Evolutionary conservation across 305 asterid genomes (phyloP).

Genomic region (Withania somnifera): DNA sequence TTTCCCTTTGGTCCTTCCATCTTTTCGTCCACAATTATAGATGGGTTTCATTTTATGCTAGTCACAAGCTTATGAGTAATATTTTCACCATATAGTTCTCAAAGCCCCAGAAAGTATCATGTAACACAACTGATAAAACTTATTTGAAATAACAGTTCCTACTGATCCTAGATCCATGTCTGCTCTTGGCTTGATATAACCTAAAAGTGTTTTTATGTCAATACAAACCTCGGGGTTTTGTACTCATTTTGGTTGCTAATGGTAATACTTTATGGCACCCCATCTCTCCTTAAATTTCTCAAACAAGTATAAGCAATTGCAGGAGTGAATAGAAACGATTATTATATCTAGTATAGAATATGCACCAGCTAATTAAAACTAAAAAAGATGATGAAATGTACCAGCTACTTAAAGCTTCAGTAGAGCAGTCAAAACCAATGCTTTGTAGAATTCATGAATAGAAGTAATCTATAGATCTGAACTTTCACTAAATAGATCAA

Average conservation of each 20-base stretch:
- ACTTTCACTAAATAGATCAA: background rate
- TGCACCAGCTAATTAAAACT: background rate
- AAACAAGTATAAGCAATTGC: background rate
- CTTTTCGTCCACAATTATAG: background rate
- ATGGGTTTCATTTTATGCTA: background rate
- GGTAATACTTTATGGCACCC: too few relatives aligned
- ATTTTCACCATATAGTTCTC: background rate
- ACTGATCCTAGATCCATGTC: background rate
- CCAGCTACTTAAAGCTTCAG: background rate
- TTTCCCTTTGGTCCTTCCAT: background rate
- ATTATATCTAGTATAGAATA: background rate
- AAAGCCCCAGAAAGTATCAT: background rate
- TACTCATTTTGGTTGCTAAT: too few relatives aligned
- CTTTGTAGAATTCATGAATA: background rate
- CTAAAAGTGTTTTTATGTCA: background rate
- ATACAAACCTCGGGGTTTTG: background rate
- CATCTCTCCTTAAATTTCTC: background rate
- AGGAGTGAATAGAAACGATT: background rate
- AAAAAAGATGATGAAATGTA: background rate
- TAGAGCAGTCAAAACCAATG: background rate
- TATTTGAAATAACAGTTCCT: background rate
- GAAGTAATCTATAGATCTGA: too few relatives aligned
- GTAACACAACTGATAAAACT: background rate
- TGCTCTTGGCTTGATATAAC: background rate
- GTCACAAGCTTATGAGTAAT: background rate